Evolutionary conservation across 805 yeast species (phyloP), one percentile per base, ranked within the genome.

Genomic region (Suhomyces sp.): DNA sequence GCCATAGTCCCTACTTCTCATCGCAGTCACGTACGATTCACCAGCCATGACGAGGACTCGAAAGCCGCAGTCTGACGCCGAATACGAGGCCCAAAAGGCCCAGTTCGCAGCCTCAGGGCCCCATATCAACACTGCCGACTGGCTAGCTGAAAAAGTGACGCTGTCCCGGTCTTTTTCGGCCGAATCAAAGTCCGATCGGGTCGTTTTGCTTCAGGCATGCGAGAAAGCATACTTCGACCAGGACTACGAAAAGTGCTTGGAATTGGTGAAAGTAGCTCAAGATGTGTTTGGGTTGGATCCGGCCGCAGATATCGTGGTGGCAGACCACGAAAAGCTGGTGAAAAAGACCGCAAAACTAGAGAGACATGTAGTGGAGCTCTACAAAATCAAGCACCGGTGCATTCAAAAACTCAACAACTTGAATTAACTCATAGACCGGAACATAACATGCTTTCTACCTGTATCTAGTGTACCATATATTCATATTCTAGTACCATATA

Each of bases 11-110:
- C n/a, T n/a, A n/a, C n/a, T 26, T 26, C 12, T 27, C 27, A 26
- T 26, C 27, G 27, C 9, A 2, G 27, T 7, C 7, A 7, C 27
- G 19, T 7, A 26, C 26, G 5, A 24, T 24, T 24, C 26, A 24
- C 26, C 7, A 24, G 26, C 26, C 26, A 52, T 52, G 55, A 45
- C 47, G 31, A 57, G 54, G 44, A 57, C 57, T 24, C 78, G 97
- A 42, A 89, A 87, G 60, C 85, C 84, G 0, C 97, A 90, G 63
- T 62, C 86, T 0, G 84, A 82, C 42, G 92, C 85, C 50, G 87
- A 81, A 52, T 90, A 71, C 57, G 69, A 63, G 33, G 62, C 54
- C 7, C 93, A 90, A 66, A 70, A 72, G 55, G 56, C 57, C 2
- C 80, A 77, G 60, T 90, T 83, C 62, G 68, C 67, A 56, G 47